phyloP scores from a whole-genome alignment of 106 monocot genomes.

The Acorus gramineus region DNA sequence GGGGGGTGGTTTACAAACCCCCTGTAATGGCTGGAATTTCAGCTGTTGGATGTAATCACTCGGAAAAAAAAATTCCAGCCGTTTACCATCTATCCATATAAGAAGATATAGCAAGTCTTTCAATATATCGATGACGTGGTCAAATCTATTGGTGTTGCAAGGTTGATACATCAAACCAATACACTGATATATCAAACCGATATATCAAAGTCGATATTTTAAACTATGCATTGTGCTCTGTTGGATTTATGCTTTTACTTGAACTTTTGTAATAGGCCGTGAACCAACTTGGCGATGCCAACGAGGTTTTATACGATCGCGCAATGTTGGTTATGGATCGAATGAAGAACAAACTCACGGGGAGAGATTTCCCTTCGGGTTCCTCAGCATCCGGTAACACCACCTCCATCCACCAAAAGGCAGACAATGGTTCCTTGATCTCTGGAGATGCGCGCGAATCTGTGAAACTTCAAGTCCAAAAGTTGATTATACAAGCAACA shows the following conservation, averaged over 20 bases:
- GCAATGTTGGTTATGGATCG: constrained; percentile 84
- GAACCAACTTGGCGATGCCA: constrained; percentile 91
- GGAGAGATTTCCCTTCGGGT: constrained; percentile 64
- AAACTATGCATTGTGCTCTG: too few relatives aligned
- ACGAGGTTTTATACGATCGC: constrained; percentile 84
- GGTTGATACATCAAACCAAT: too few relatives aligned
- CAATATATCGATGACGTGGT: too few relatives aligned
- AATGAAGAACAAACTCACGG: constrained; percentile 91
- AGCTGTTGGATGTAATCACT: too few relatives aligned
- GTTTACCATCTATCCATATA: too few relatives aligned
- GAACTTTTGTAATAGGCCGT: constrained; percentile 39
- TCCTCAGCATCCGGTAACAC: constrained; percentile 30
- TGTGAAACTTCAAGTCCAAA: constrained; percentile 78
- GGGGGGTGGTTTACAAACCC: too few relatives aligned
- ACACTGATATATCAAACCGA: too few relatives aligned
- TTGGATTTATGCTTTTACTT: not conserved
- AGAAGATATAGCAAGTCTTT: too few relatives aligned
- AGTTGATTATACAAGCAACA: constrained; percentile 67
- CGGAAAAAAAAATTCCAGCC: too few relatives aligned
- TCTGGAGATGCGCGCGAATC: constrained; percentile 54
- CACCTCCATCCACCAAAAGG: constrained; percentile 27
- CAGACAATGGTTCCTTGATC: constrained; percentile 24
- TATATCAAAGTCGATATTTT: too few relatives aligned
- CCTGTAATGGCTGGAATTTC: too few relatives aligned
- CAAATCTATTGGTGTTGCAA: too few relatives aligned